Evolutionary conservation across 2,329 filamentous ascomycete genomes (phyloP).

Genomic region (Rhexocercosporidium sp.): DNA sequence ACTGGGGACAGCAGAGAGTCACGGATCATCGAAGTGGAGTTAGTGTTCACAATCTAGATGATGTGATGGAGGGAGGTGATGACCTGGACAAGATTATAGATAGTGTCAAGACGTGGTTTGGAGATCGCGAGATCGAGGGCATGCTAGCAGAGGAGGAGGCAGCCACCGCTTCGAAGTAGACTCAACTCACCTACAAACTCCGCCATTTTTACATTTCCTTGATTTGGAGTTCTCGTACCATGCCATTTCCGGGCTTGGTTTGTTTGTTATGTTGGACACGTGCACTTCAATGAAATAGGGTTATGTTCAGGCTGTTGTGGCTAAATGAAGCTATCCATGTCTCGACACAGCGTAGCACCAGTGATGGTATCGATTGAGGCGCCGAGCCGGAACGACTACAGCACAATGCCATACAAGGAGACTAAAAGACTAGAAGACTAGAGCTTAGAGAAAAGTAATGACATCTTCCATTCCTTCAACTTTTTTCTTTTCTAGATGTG

Average conservation of each 20-base stretch:
- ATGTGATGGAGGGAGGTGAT: constrained; percentile 68
- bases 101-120: constrained; percentile 70
- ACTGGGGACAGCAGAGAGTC: constrained; percentile 71
- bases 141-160: constrained; percentile 58
- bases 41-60: constrained; percentile 68
- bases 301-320: constrained; percentile 12
- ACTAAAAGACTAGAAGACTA: too few species aligned
- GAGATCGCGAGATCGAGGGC: constrained; percentile 66
- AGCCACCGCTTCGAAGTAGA: constrained; percentile 28
- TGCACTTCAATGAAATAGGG: neutral
- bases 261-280: neutral
- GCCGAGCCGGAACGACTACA: neutral
- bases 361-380: neutral
- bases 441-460: neutral
- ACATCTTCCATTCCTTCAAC: neutral
- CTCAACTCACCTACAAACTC: neutral
- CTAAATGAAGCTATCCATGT: constrained; percentile 23
- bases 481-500: neutral
- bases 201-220: too few species aligned
- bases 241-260: too few species aligned
- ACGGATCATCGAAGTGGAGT: constrained; percentile 74
- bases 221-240: too few species aligned
- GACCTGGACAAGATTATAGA: constrained; percentile 70
- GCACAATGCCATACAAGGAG: neutral
- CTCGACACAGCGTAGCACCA: neutral